Base-by-base conservation (phyloP, 176 grass and related monocot species). In the Stipa capillata region DNA sequence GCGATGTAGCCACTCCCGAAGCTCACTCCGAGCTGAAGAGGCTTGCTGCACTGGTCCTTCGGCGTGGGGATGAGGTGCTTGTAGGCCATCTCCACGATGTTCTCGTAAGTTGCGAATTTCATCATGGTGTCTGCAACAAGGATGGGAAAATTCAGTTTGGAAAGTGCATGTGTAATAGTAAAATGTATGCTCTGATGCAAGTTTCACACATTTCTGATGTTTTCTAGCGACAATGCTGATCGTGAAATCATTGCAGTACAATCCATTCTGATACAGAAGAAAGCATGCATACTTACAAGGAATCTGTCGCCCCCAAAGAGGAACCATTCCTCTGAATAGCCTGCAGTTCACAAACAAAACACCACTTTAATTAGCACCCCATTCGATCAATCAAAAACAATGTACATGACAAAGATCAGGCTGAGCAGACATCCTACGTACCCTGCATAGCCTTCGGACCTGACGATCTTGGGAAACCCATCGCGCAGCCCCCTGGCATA, bases 231-330 rank as follows among this genome's bases (percentile, higher is more conserved):
- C 4, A 12, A 33, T 64, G 13, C n/a, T 48, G 23, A 45, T 21
- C 17, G 24, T 28, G 35, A 43, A 28, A 37, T 35, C 18, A 65
- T 5, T 21, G 2, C 17, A 63, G 0, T 35, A 3, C 18, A 42
- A 41, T 21, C 37, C 3, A 24, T 18, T 55, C 2, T 65, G 48
- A 43, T n/a, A 28, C 8, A 11, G 35, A 74, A 20, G 52, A 53
- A 42, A 67, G 0, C n/a, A 10, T 52, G 7, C 18, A 8, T 53
- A 39, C 89, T 92, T 63, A 92, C 93, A 96, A 39, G 93, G 93
- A 86, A 96, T 92, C 69, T 96, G 93, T 59, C 93, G 87, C 8
- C 89, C 93, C 93, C 93, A 96, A 18, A 96, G 93, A 24, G 93
- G 93, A 92, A 90, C 93, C 54, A 96, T 65, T 73, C 93, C 93